These are phyloP conservation scores for Aechmea fasciata DNA, from an alignment of 176 grass and related monocot species.

Conservation along the genomic window DNA sequence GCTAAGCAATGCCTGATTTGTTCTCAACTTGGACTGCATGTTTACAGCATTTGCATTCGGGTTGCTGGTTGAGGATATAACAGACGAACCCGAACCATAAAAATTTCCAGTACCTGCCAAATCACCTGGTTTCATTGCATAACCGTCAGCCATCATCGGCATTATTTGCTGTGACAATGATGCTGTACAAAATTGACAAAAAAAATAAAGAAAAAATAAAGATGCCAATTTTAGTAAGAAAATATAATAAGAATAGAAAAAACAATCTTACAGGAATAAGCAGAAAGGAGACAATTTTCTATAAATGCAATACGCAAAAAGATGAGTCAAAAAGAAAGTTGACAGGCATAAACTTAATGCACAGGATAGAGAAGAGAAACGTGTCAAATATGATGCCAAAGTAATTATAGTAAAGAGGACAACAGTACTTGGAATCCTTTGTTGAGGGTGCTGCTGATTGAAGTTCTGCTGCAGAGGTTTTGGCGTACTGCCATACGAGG, in stretches of 20 bases:
- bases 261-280: neutral
- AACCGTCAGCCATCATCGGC: conserved; percentile 17
- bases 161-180: conserved; percentile 27
- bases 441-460: conserved; percentile 50
- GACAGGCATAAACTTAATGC: conserved; percentile 8
- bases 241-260: neutral
- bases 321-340: neutral
- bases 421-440: conserved; percentile 77
- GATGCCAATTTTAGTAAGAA: neutral
- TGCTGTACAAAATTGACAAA: conserved; percentile 28
- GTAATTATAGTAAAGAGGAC: conserved; percentile 8
- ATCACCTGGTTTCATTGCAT: conserved; percentile 32
- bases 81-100: conserved; percentile 49
- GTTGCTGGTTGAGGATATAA: conserved; percentile 53
- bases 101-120: conserved; percentile 56
- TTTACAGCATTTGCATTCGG: conserved; percentile 45
- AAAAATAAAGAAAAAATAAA: neutral
- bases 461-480: conserved; percentile 81
- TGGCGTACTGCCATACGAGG: conserved; percentile 51
- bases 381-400: neutral
- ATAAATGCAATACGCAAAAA: neutral
- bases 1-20: conserved; percentile 40
- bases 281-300: neutral
- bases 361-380: conserved; percentile 18
- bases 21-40: conserved; percentile 61